phyloP scores from a whole-genome alignment of 345 rosid species.

The Mangifera indica region DNA sequence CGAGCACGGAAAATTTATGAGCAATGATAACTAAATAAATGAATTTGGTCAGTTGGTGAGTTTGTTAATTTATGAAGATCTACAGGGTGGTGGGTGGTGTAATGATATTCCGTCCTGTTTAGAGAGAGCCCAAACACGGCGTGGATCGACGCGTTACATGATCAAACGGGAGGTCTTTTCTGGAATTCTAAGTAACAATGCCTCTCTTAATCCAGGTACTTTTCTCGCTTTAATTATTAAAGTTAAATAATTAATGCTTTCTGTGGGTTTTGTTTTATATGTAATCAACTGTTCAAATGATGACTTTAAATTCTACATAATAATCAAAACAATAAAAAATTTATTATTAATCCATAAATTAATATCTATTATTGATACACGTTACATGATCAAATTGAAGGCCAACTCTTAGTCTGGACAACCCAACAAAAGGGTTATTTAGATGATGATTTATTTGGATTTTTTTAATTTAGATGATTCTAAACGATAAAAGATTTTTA shows the following conservation, averaged over 20 bases:
- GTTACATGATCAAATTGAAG: no score
- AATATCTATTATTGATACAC: no score
- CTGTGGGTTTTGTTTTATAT: no score
- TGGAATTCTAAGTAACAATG: conserved; percentile 80
- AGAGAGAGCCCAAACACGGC: conserved; percentile 66
- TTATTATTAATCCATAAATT: no score
- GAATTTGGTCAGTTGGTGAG: neutral
- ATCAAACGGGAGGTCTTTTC: conserved; percentile 58
- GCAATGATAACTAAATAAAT: neutral
- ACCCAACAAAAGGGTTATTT: no score
- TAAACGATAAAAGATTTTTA: no score
- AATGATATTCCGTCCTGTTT: conserved; percentile 72
- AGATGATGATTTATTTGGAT: no score
- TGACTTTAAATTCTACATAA: no score
- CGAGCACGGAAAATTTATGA: conserved; percentile 7
- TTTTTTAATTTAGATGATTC: no score
- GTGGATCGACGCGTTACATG: conserved; percentile 84
- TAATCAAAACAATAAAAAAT: no score
- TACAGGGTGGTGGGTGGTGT: conserved; percentile 98
- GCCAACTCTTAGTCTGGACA: no score
- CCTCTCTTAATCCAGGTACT: conserved; percentile 82
- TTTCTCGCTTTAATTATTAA: neutral
- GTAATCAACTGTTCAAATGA: no score
- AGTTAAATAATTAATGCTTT: neutral
- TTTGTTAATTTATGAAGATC: neutral